Evolutionary conservation across 768 basidiomycete genomes (phyloP).

Genomic region (Panaeolus cyanescens): DNA sequence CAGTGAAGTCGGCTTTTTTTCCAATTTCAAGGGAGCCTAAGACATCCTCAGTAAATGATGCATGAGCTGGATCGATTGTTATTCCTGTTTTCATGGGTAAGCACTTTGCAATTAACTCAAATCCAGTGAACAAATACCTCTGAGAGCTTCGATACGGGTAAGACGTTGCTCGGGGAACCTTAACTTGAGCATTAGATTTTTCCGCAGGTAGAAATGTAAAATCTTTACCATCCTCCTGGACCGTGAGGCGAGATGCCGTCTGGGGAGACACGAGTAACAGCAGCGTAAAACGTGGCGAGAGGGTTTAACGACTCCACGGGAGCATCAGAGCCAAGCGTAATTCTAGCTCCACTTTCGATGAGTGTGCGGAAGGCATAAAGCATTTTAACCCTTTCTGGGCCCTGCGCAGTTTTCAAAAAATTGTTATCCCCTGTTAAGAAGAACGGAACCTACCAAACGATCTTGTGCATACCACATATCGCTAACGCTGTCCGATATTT

Average conservation of each 20-base stretch:
- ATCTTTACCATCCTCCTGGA: constrained; percentile 70
- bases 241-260: constrained; percentile 82
- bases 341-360: constrained; percentile 61
- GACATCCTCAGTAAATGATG: constrained; percentile 73
- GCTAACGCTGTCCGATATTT: constrained; percentile 53
- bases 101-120: not conserved
- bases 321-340: constrained; percentile 86
- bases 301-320: constrained; percentile 90
- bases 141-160: constrained; percentile 74
- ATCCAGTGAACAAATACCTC: constrained; percentile 41
- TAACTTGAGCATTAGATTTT: not conserved
- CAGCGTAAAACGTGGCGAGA: constrained; percentile 85
- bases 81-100: constrained; percentile 53
- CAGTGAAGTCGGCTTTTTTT: constrained; percentile 84
- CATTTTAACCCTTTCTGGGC: constrained; percentile 79
- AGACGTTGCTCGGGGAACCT: constrained; percentile 87
- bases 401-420: constrained; percentile 40
- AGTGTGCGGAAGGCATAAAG: constrained; percentile 87
- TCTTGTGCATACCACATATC: constrained; percentile 92
- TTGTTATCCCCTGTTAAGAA: not conserved
- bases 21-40: constrained; percentile 80
- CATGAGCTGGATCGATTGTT: constrained; percentile 87
- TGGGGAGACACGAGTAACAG: constrained; percentile 71
- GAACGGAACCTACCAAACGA: constrained; percentile 57
- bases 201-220: constrained; percentile 17